phyloP scores from a whole-genome alignment of 257 asterid species.

The Rauvolfia tetraphylla region DNA sequence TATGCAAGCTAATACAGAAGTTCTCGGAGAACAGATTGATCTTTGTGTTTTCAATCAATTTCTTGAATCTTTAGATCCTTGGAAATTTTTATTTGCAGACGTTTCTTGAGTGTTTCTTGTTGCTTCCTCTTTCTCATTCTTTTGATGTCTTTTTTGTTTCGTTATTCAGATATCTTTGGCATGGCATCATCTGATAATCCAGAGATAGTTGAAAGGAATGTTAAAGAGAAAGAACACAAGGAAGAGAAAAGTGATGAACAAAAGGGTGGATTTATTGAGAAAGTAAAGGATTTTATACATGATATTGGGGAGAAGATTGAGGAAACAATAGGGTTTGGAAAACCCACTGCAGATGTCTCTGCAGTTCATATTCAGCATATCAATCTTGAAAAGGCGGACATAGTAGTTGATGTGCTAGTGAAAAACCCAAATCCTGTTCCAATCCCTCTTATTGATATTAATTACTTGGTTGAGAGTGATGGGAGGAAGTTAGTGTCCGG shows the following conservation, averaged over 20 bases:
- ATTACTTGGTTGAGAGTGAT: slow-evolving; percentile 81
- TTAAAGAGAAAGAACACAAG: slow-evolving; percentile 40
- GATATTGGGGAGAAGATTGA: slow-evolving; percentile 94
- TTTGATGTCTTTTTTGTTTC: background rate
- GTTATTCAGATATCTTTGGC: slow-evolving; percentile 28
- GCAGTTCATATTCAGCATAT: slow-evolving; percentile 72
- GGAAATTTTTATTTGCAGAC: background rate
- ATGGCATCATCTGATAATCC: slow-evolving; percentile 64
- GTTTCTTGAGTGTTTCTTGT: background rate
- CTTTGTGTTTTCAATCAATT: background rate
- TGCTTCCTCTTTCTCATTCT: background rate
- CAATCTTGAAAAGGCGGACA: slow-evolving; percentile 72
- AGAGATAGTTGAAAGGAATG: slow-evolving; percentile 47
- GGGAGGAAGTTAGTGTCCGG: slow-evolving; percentile 85
- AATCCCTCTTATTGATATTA: slow-evolving; percentile 86
- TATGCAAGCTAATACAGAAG: background rate
- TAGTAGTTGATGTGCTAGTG: slow-evolving; percentile 69
- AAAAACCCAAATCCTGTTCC: slow-evolving; percentile 87
- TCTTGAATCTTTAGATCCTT: background rate
- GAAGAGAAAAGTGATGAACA: slow-evolving; percentile 60
- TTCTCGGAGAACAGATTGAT: background rate
- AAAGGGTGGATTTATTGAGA: slow-evolving; percentile 69
- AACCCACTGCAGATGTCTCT: slow-evolving; percentile 90
- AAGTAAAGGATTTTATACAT: slow-evolving; percentile 78
- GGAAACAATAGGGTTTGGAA: slow-evolving; percentile 81